Evolutionary conservation across 352 stramenopile species (phyloP), one percentile per base, ranked within the genome.

Genomic region (Phytophthora parvispora): DNA sequence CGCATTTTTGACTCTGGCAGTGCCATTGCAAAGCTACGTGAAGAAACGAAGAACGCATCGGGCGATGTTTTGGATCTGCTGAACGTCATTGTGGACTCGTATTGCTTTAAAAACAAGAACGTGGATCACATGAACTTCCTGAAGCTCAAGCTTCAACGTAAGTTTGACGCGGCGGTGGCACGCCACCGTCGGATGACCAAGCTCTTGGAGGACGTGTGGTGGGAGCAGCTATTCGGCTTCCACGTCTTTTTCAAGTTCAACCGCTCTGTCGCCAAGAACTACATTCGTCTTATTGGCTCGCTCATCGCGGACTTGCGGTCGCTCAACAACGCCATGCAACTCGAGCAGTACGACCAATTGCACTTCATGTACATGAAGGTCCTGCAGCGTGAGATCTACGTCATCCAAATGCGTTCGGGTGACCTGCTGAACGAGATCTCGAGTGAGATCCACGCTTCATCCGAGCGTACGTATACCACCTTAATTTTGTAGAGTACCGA

Each of bases 61-160:
- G 81, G 80, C 0, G 86, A 92, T 50, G 81, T 95, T 22, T 40
- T 91, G 7, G 87, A 93, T 36, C 63, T 95, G 28, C 78, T 93
- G 10, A 93, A 95, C 57, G 76, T 95, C 61, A 92, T 95, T 57
- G 75, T 95, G 5, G 87, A 95, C 63, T 90, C 86, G 40, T 95
- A 95, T 75, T 95, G 87, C 62, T 95, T 95, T 75, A 92, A 93
- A 72, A 93, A 92, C 78, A 95, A 94, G 73, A 92, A 93, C 56
- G 72, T 92, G 27, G 84, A 94, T 27, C 75, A 93, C 72, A 92
- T 95, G 84, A 88, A 95, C 49, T 91, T 95, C 42, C 57, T 95
- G 12, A 84, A 80, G 20, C 63, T 93, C 18, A 93, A 92, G 56
- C 73, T 95, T 28, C 62, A 83, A 12, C 84, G 82, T 47, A 94